A percentile compares a stretch with the other conserved stretches of the same genome.
Evolutionary conservation across 2,329 filamentous ascomycete genomes (phyloP).

Genomic region (Chaetomium globosum): DNA sequence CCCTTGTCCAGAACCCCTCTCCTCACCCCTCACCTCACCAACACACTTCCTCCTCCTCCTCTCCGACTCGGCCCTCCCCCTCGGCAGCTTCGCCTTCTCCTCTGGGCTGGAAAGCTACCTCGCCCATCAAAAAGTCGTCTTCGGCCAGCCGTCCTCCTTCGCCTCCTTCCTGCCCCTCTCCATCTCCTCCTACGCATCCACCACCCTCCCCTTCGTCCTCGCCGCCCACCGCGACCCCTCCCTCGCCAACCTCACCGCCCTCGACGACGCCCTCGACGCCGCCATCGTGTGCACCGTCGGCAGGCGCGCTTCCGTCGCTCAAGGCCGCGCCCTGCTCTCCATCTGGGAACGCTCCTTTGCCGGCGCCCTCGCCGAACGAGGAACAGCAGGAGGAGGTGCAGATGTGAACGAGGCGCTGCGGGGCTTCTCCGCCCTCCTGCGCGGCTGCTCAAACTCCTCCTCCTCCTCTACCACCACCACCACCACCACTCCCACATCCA

Average conservation of each 20-base stretch:
- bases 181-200: conserved; percentile 69
- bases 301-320: conserved; percentile 71
- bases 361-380: neutral
- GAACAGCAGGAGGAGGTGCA: neutral
- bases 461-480: neutral
- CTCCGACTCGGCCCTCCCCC: conserved; percentile 30
- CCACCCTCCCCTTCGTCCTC: conserved; percentile 74
- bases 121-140: conserved; percentile 56
- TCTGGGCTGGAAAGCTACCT: conserved; percentile 81
- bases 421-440: conserved; percentile 45
- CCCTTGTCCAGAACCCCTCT: neutral
- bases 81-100: conserved; percentile 83
- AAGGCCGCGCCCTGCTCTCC: conserved; percentile 72
- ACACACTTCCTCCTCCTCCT: conserved; percentile 30
- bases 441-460: conserved; percentile 20
- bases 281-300: conserved; percentile 78
- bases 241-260: conserved; percentile 47
- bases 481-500: neutral
- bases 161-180: conserved; percentile 70
- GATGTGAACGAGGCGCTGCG: conserved; percentile 39
- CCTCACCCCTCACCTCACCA: conserved; percentile 2
- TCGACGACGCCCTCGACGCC: conserved; percentile 79
- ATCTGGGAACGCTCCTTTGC: conserved; percentile 76
- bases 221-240: conserved; percentile 61
- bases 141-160: conserved; percentile 52